These are phyloP conservation scores for Phytophthora pisi DNA, from an alignment of 352 stramenopile genomes.

Conservation along the genomic window DNA sequence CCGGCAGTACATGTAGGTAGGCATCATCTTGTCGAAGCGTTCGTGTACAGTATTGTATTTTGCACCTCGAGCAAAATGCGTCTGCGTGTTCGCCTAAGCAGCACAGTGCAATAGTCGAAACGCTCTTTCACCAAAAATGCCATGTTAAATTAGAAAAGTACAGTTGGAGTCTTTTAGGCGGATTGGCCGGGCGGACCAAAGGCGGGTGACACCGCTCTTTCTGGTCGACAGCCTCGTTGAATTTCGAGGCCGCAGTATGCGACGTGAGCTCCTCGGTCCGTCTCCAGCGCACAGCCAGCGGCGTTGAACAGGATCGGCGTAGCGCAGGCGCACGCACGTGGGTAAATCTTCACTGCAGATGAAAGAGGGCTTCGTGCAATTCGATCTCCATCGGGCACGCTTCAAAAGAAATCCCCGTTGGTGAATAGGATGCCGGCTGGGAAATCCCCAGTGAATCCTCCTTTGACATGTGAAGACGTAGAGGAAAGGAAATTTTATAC, in stretches of 20 bases:
- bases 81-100: background rate
- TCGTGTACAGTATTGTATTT: background rate
- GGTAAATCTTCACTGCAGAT: background rate
- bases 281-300: background rate
- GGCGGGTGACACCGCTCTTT: background rate
- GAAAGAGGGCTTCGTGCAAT: background rate
- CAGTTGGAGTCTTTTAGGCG: background rate
- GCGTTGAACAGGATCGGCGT: constrained; percentile 1
- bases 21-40: no score
- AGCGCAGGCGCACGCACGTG: constrained; percentile 4
- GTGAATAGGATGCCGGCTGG: no score
- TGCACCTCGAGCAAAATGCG: background rate
- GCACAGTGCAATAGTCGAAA: background rate
- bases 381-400: background rate
- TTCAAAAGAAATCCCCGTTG: no score
- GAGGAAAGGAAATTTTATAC: background rate
- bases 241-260: constrained; percentile 2
- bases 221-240: background rate
- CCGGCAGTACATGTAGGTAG: background rate
- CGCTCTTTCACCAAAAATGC: background rate
- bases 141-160: background rate
- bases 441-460: no score
- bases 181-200: background rate
- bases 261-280: constrained; percentile 2
- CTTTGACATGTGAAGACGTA: background rate